phyloP scores from a whole-genome alignment of 257 asterid species.

The Solanum bukasovii region DNA sequence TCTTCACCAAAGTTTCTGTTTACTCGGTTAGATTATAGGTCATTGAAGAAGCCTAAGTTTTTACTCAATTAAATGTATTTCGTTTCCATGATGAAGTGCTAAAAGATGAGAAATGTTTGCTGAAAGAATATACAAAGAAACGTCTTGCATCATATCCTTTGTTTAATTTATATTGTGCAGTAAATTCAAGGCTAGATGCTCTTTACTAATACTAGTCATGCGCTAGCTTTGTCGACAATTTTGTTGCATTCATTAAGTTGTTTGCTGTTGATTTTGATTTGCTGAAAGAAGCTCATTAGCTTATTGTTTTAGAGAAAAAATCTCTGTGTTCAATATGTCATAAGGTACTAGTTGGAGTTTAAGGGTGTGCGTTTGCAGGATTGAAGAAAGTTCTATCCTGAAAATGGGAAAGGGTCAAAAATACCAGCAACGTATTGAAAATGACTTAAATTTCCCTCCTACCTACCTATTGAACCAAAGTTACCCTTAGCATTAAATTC shows the following conservation, averaged over 20 bases:
- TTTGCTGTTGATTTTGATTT: neutral
- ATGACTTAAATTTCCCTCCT: neutral
- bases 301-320: neutral
- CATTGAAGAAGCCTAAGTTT: neutral
- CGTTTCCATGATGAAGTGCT: neutral
- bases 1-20: neutral
- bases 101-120: neutral
- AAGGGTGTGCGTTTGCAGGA: neutral
- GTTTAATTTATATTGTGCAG: neutral
- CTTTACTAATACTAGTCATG: neutral
- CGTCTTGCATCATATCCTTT: neutral
- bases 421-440: neutral
- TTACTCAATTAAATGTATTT: neutral
- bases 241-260: neutral
- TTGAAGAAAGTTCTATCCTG: neutral
- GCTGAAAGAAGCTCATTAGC: neutral
- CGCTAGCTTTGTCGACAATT: neutral
- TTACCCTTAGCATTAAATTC: neutral
- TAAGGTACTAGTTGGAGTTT: neutral
- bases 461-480: neutral
- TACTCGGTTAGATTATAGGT: neutral
- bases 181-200: neutral
- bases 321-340: neutral
- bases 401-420: neutral
- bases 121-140: neutral